Evolutionary conservation across 805 yeast species (phyloP).

Genomic region (Yarrowia deformans): DNA sequence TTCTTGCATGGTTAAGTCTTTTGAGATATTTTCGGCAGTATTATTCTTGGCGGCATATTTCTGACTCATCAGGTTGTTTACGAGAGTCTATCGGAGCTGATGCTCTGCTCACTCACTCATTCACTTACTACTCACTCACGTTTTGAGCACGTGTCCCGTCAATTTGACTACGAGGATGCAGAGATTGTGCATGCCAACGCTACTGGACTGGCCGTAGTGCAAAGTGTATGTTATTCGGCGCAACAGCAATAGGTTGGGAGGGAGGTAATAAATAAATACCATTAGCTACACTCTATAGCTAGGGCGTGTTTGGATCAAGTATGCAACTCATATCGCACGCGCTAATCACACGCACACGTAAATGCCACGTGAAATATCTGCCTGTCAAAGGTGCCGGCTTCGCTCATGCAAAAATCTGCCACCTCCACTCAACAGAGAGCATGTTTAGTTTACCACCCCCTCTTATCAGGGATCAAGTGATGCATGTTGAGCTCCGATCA

Average conservation of each 20-base stretch:
- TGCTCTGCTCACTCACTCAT: too few species aligned
- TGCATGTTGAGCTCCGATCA: conserved; percentile 39
- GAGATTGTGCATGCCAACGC: conserved; percentile 38
- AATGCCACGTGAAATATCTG: background rate
- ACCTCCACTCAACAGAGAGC: background rate
- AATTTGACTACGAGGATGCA: conserved; percentile 21
- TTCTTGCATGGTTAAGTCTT: background rate
- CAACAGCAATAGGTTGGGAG: background rate
- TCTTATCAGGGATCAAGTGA: conserved; percentile 32
- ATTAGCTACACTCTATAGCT: too few species aligned
- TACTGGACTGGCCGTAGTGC: background rate
- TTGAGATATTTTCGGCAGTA: background rate
- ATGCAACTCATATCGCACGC: too few species aligned
- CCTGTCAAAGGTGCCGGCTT: background rate
- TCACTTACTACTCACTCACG: background rate
- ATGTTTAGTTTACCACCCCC: conserved; percentile 5
- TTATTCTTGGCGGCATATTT: background rate
- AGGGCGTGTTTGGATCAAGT: too few species aligned
- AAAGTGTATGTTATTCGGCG: background rate
- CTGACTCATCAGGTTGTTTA: background rate
- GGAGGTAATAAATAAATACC: too few species aligned
- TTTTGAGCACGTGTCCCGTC: conserved; percentile 12
- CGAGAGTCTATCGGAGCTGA: too few species aligned
- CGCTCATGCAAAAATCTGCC: background rate
- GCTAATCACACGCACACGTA: background rate